Percentiles rank a stretch among this genome's conserved stretches.
Conservation (phyloP, 306 rosid genomes). For the Biancaea sappan region DNA sequence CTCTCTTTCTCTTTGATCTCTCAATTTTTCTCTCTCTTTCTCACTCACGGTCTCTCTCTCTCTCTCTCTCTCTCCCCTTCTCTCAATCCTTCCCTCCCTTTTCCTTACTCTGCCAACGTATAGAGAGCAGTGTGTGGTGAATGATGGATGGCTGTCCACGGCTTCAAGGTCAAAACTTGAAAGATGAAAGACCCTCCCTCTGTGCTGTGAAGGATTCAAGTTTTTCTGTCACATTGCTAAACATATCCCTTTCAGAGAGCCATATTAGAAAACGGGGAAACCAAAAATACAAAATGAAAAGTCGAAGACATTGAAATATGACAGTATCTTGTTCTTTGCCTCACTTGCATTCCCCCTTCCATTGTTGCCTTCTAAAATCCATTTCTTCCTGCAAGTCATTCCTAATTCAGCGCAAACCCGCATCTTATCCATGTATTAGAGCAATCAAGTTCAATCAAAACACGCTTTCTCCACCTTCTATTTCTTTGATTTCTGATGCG, state of each 20-base stretch:
- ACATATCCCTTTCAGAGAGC: not conserved
- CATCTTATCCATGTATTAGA: slow-evolving; percentile 73
- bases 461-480: slow-evolving; percentile 54
- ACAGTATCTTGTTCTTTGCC: slow-evolving; percentile 53
- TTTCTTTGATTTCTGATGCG: not conserved
- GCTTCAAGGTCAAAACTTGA: not conserved
- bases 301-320: slow-evolving; percentile 51
- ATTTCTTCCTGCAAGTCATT: slow-evolving; percentile 27
- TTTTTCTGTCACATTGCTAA: too few species aligned
- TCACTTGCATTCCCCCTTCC: slow-evolving; percentile 68
- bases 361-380: slow-evolving; percentile 60
- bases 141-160: slow-evolving; percentile 11
- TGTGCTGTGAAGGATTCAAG: not conserved
- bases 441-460: slow-evolving; percentile 88
- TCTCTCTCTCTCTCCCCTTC: too few species aligned
- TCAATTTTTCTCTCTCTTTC: too few species aligned
- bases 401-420: slow-evolving; percentile 51
- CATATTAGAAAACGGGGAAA: not conserved
- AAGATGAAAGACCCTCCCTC: not conserved
- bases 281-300: not conserved
- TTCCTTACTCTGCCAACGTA: too few species aligned
- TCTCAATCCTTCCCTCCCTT: too few species aligned
- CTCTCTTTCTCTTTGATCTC: too few species aligned
- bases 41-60: too few species aligned
- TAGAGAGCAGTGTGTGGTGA: slow-evolving; percentile 25